A percentile compares a stretch with the other conserved stretches of the same genome.
Evolutionary conservation across 2,329 filamentous ascomycete genomes (phyloP).

Genomic region (Aotearoamyces nothofagi): DNA sequence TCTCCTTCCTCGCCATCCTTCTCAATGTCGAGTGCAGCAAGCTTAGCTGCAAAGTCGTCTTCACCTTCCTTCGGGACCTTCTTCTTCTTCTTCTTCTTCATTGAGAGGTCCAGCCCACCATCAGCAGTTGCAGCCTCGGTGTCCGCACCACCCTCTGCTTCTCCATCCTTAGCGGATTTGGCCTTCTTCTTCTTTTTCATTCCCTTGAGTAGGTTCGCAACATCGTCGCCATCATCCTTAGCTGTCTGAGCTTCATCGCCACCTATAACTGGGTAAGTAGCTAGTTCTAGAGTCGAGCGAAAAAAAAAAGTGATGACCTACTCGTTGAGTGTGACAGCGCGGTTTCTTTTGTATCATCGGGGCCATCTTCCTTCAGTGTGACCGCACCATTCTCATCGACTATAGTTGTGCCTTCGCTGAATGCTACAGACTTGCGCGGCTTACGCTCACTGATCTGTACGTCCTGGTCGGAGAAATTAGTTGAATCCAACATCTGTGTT

Average conservation of each 20-base stretch:
- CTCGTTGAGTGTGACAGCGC: slow-evolving; percentile 64
- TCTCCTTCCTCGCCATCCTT: slow-evolving; percentile 12
- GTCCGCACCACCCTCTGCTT: slow-evolving; percentile 38
- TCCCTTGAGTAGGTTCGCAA: slow-evolving; percentile 51
- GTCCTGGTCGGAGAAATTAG: slow-evolving; percentile 5
- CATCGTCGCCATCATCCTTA: slow-evolving; percentile 31
- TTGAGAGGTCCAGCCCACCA: slow-evolving; percentile 27
- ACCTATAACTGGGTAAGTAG: too few species aligned
- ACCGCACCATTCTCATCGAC: slow-evolving; percentile 84
- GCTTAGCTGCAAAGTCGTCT: slow-evolving; percentile 8
- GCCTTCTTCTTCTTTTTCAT: slow-evolving; percentile 83
- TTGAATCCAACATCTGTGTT: slow-evolving; percentile 1
- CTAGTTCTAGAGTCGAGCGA: slow-evolving; percentile 35
- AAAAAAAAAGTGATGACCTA: slow-evolving; percentile 43
- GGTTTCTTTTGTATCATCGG: slow-evolving; percentile 63
- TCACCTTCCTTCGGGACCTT: slow-evolving; percentile 20
- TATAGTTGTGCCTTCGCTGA: slow-evolving; percentile 74
- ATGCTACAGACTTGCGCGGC: slow-evolving; percentile 85
- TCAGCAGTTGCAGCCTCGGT: slow-evolving; percentile 28
- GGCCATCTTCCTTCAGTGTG: slow-evolving; percentile 54
- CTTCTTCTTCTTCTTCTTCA: slow-evolving; percentile 23
- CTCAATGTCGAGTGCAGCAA: slow-evolving; percentile 10
- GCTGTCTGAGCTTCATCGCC: too few species aligned
- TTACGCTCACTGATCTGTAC: slow-evolving; percentile 36
- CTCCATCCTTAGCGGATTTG: slow-evolving; percentile 48